Evolutionary conservation across 331 rosid genomes (phyloP).

Genomic region (Arachis monticola): DNA sequence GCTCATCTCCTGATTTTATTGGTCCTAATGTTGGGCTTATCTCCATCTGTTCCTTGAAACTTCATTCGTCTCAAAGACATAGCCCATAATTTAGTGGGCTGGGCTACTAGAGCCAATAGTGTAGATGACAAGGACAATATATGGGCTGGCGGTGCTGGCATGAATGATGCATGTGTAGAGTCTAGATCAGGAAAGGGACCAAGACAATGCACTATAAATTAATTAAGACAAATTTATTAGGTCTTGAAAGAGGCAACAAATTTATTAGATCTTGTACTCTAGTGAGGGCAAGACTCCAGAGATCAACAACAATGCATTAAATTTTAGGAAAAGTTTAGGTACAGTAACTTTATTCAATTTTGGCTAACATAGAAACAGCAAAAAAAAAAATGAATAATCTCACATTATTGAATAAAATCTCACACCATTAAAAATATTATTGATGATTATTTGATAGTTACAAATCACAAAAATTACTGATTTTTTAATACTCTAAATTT

Average conservation of each 20-base stretch:
- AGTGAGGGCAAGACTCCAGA: conserved; percentile 12
- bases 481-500: conserved; percentile 11
- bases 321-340: no score
- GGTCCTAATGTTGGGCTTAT: no score
- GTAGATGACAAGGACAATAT: background rate
- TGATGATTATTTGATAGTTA: no score
- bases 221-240: conserved; percentile 33
- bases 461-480: no score
- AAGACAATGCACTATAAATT: conserved; percentile 37
- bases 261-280: conserved; percentile 26
- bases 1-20: no score
- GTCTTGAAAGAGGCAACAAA: conserved; percentile 29
- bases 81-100: background rate
- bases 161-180: background rate
- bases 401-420: no score
- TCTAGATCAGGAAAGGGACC: conserved; percentile 6
- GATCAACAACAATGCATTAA: conserved; percentile 27
- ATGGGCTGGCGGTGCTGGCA: conserved; percentile 21
- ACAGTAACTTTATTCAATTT: no score
- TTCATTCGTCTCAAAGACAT: no score
- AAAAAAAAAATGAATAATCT: no score
- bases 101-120: background rate
- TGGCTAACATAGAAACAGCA: no score
- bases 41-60: no score
- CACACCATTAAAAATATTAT: no score